A percentile compares a stretch with the other conserved stretches of the same genome.
Evolutionary conservation across 495 filamentous ascomycete genomes (phyloP).

Genomic region (Diplogelasinospora grovesii): DNA sequence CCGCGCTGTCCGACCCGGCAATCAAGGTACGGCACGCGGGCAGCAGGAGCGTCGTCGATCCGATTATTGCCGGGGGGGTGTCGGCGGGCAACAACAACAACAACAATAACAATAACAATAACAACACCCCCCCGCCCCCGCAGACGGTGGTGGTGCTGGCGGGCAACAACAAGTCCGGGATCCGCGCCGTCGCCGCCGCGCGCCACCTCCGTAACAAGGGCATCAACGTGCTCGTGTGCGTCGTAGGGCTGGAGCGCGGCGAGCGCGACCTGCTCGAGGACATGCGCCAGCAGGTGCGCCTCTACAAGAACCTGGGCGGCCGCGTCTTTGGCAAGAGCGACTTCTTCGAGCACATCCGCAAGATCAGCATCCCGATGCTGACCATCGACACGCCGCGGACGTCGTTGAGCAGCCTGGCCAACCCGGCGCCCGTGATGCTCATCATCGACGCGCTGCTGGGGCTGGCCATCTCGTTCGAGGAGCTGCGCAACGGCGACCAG

Average conservation of each 20-base stretch:
- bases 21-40: constrained; percentile 41
- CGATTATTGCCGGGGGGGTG: too few relatives aligned
- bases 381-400: constrained; percentile 32
- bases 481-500: constrained; percentile 73
- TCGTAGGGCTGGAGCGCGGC: constrained; percentile 74
- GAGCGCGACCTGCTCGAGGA: constrained; percentile 58
- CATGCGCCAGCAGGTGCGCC: constrained; percentile 64
- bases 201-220: constrained; percentile 80
- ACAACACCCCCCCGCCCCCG: too few relatives aligned
- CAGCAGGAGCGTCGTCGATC: constrained; percentile 29
- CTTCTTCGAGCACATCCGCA: constrained; percentile 44
- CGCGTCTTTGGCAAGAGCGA: constrained; percentile 52
- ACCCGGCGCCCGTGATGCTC: constrained; percentile 55
- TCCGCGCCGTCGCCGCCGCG: constrained; percentile 75
- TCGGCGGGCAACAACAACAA: constrained; percentile 16
- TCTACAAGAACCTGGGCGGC: constrained; percentile 72
- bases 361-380: constrained; percentile 30
- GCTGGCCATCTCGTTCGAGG: constrained; percentile 75
- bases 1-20: constrained; percentile 49
- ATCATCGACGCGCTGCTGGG: constrained; percentile 87
- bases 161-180: constrained; percentile 81
- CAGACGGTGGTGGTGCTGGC: constrained; percentile 73
- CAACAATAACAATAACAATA: too few relatives aligned
- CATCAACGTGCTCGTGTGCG: constrained; percentile 67
- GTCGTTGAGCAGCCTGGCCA: constrained; percentile 24